These are phyloP conservation scores for Pichia terricola DNA, from an alignment of 1,139 yeast genomes.

Conservation along the genomic window DNA sequence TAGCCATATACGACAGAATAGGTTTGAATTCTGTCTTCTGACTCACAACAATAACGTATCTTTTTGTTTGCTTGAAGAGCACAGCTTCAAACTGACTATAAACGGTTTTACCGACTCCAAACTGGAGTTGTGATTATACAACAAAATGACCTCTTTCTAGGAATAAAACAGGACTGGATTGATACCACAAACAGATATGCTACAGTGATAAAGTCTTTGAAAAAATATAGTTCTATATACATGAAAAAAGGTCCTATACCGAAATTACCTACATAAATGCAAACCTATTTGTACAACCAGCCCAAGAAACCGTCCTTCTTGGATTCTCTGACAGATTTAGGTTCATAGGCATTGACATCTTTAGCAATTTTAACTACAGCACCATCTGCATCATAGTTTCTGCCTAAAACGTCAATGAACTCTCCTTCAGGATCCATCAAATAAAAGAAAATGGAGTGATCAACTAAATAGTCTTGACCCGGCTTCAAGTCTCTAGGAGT, in stretches of 20 bases:
- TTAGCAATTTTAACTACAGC: conserved; percentile 73
- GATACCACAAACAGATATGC: too few species aligned
- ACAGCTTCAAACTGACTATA: too few species aligned
- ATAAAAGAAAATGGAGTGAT: conserved; percentile 92
- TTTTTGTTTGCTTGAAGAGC: too few species aligned
- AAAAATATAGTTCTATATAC: not conserved
- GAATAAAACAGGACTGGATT: too few species aligned
- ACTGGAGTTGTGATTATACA: too few species aligned
- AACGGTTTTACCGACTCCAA: too few species aligned
- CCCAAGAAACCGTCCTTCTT: conserved; percentile 43
- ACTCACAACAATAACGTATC: too few species aligned
- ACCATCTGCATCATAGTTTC: conserved; percentile 72
- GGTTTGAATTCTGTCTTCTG: too few species aligned
- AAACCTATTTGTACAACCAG: conserved; percentile 23
- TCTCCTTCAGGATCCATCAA: conserved; percentile 96
- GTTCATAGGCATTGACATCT: conserved; percentile 71
- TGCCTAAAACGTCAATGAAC: conserved; percentile 88
- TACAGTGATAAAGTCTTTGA: too few species aligned
- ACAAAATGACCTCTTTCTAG: too few species aligned
- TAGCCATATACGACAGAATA: too few species aligned
- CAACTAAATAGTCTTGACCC: conserved; percentile 93
- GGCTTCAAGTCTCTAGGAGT: conserved; percentile 91
- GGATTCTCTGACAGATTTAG: conserved; percentile 51
- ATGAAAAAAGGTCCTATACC: not conserved
- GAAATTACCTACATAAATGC: too few species aligned